Percentiles rank a stretch among this genome's conserved stretches.
Evolutionary conservation across 2,329 filamentous ascomycete species (phyloP).

Genomic region (Fusarium scirpi): DNA sequence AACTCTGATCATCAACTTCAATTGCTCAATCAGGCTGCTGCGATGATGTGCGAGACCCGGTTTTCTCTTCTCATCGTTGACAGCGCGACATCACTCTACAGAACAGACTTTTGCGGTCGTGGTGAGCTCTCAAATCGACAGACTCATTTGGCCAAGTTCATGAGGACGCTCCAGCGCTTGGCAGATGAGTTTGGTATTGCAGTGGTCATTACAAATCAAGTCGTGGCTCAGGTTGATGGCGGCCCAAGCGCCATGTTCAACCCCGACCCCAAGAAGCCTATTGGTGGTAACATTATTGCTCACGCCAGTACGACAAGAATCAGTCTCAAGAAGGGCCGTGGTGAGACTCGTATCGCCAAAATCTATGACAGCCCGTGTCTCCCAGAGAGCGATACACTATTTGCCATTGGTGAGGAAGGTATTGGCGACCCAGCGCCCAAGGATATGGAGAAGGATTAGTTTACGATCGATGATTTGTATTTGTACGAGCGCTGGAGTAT

Average conservation of each 20-base stretch:
- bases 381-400: constrained; percentile 95
- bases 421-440: constrained; percentile 97
- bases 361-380: constrained; percentile 99
- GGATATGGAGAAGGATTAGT: constrained; percentile 85
- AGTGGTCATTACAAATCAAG: constrained; percentile 98
- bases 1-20: constrained; percentile 98
- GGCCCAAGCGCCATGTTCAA: constrained; percentile 99
- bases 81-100: constrained; percentile 93
- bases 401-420: constrained; percentile 96
- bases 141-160: constrained; percentile 87
- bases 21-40: constrained; percentile 90
- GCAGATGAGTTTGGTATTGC: constrained; percentile 92
- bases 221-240: constrained; percentile 97
- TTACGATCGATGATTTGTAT: constrained; percentile 11
- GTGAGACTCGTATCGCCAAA: constrained; percentile 96
- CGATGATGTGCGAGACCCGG: constrained; percentile 99
- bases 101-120: constrained; percentile 96
- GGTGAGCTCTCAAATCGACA: constrained; percentile 96
- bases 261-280: constrained; percentile 98
- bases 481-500: constrained; percentile 38
- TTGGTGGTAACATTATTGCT: constrained; percentile 98
- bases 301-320: constrained; percentile 96
- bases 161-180: constrained; percentile 84
- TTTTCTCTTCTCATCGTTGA: constrained; percentile 97
- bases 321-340: constrained; percentile 94